Base-by-base conservation (phyloP, 192 early-diverging fungal species). In the Glomus cerebriforme region DNA sequence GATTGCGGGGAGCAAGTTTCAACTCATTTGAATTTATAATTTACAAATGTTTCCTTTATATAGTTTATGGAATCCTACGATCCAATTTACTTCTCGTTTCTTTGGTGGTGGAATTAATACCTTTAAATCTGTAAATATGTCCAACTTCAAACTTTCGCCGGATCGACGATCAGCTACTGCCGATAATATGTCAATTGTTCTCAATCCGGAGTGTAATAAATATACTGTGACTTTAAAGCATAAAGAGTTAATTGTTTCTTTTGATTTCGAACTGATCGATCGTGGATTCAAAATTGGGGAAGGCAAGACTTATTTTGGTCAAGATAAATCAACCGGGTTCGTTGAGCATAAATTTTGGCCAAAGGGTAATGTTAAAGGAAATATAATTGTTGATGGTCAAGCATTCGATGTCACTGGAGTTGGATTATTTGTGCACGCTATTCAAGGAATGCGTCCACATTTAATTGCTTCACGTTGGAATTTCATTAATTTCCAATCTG, bases 331-430 rank as follows among this genome's bases (percentile, higher is more conserved):
- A 26, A 80, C 85, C 26, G 89, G 88, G 6, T 94, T 87, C 75
- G 91, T 96, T 19, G 87, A 89, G 10, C 92, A 95, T 79, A 90
- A 91, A 84, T 97, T 95, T 87, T 93, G 94, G 85, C 97, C 97
- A 7, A 85, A 90, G 19, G 93, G 90, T 59, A 86, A 85, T 24
- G 91, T 93, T 60, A 85, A 81, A 1, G 97, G 93, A 22, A 88
- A 87, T 73, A 86, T 96, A 79, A 88, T 92, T 65, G 86, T 95
- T 15, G 86, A 94, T 43, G 91, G 92, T n/a, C 80, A 86, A 37
- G 82, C 87, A 32, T 86, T 90, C 73, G 92, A 95, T 35, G 81
- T 91, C 68, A 86, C 84, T n/a, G 95, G 95, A 24, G 83, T 86
- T 22, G 92, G 92, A 37, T 83, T 94, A 72, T 96, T 94, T 84